Conservation (phyloP, 805 yeast genomes). For the Diddensiella santjacobensis region DNA sequence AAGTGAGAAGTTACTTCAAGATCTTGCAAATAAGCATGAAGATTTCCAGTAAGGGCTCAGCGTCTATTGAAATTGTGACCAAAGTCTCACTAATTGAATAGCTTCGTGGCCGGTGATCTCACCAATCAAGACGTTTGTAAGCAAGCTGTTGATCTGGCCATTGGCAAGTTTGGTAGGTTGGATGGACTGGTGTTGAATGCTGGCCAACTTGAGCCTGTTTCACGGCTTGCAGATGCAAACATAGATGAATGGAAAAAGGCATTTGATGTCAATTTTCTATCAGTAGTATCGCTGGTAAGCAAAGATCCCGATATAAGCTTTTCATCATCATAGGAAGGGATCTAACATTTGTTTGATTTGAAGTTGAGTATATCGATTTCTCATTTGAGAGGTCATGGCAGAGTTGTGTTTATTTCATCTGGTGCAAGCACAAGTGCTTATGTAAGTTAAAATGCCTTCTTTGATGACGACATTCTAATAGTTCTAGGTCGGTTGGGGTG, state of each 20-base stretch:
- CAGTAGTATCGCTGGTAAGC: conserved; percentile 58
- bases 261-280: conserved; percentile 75
- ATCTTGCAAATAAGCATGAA: conserved; percentile 39
- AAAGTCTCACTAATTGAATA: too few relatives aligned
- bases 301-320: too few relatives aligned
- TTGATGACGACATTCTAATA: not conserved
- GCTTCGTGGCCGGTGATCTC: conserved; percentile 51
- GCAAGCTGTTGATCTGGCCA: conserved; percentile 42
- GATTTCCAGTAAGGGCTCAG: conserved; percentile 21
- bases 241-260: conserved; percentile 56
- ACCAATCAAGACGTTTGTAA: conserved; percentile 36
- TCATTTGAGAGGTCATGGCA: conserved; percentile 54
- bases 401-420: conserved; percentile 75
- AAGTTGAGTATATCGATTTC: conserved; percentile 41
- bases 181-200: conserved; percentile 64
- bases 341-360: too few relatives aligned
- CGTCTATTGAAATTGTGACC: too few relatives aligned
- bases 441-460: conserved; percentile 25
- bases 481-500: conserved; percentile 72
- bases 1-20: conserved; percentile 45
- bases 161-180: conserved; percentile 45
- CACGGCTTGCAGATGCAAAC: conserved; percentile 48
- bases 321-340: too few relatives aligned
- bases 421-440: conserved; percentile 72
- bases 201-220: conserved; percentile 76